A percentile compares a stretch with the other conserved stretches of the same genome.
Conservation (phyloP, 2,329 filamentous ascomycete species). For the Aureobasidium sp. region DNA sequence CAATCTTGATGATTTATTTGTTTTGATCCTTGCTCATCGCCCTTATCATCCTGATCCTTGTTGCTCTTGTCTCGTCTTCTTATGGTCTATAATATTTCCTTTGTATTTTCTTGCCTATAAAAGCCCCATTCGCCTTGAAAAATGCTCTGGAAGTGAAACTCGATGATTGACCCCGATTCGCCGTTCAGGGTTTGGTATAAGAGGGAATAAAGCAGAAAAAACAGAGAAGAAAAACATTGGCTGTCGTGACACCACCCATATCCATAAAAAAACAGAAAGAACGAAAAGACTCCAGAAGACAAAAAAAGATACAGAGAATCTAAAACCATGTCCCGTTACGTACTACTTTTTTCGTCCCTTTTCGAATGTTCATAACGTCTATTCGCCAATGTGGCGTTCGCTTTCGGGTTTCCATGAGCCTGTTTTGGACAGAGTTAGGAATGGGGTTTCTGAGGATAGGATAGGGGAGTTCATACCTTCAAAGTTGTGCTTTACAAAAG, state of each 20-base stretch:
- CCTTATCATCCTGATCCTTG: no score
- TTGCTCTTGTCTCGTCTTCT: no score
- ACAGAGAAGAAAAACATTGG: not conserved
- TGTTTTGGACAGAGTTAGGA: slow-evolving; percentile 28
- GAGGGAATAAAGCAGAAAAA: not conserved
- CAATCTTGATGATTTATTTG: no score
- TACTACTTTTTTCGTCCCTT: not conserved
- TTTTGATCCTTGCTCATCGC: no score
- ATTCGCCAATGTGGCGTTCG: slow-evolving; percentile 59
- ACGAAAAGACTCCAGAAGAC: not conserved
- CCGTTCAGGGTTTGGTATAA: not conserved
- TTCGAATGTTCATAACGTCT: not conserved
- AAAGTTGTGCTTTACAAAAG: slow-evolving; percentile 95
- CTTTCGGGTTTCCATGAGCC: slow-evolving; percentile 71
- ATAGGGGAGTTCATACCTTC: no score
- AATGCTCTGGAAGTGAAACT: not conserved
- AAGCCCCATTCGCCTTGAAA: not conserved
- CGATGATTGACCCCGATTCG: not conserved
- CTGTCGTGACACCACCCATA: not conserved
- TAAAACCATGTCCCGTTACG: not conserved
- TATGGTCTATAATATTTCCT: no score
- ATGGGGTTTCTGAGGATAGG: no score
- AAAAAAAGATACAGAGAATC: slow-evolving; percentile 8
- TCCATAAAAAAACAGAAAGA: not conserved
- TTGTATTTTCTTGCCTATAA: not conserved